phyloP scores from a whole-genome alignment of 2,329 filamentous ascomycete genomes.

The Pseudogymnoascus sp. region DNA sequence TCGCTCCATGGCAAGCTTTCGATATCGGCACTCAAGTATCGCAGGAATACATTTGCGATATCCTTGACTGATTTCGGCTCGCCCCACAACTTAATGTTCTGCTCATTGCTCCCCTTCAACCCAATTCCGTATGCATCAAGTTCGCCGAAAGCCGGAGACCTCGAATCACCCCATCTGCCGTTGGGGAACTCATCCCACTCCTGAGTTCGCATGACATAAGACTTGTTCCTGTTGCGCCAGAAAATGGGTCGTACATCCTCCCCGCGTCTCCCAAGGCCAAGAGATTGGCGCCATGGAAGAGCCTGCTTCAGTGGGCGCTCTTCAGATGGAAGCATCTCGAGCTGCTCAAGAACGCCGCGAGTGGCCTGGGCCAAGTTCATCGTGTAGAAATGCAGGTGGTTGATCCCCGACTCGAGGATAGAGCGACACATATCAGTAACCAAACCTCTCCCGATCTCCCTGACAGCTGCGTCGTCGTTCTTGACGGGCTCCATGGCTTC shows the following conservation, averaged over 20 bases:
- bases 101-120: constrained; percentile 87
- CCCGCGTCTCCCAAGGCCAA: constrained; percentile 76
- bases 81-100: constrained; percentile 93
- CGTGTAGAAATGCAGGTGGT: constrained; percentile 94
- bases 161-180: constrained; percentile 94
- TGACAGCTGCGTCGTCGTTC: constrained; percentile 89
- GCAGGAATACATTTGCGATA: constrained; percentile 73
- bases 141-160: constrained; percentile 93
- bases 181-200: constrained; percentile 99
- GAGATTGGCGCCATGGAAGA: constrained; percentile 93
- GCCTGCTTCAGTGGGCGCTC: constrained; percentile 75
- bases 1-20: constrained; percentile 92
- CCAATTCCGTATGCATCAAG: constrained; percentile 91
- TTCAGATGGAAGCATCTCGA: constrained; percentile 69
- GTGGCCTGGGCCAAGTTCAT: constrained; percentile 98
- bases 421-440: constrained; percentile 85
- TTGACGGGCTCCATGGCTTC: constrained; percentile 82
- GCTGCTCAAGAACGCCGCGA: constrained; percentile 85
- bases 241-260: constrained; percentile 98
- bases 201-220: constrained; percentile 88
- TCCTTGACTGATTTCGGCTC: constrained; percentile 72
- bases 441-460: constrained; percentile 78
- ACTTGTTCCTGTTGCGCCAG: constrained; percentile 95
- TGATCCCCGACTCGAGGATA: constrained; percentile 68
- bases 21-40: constrained; percentile 73